These are phyloP conservation scores for Fusarium pseudograminearum DNA, from an alignment of 2,329 filamentous ascomycete species.

Conservation along the genomic window DNA sequence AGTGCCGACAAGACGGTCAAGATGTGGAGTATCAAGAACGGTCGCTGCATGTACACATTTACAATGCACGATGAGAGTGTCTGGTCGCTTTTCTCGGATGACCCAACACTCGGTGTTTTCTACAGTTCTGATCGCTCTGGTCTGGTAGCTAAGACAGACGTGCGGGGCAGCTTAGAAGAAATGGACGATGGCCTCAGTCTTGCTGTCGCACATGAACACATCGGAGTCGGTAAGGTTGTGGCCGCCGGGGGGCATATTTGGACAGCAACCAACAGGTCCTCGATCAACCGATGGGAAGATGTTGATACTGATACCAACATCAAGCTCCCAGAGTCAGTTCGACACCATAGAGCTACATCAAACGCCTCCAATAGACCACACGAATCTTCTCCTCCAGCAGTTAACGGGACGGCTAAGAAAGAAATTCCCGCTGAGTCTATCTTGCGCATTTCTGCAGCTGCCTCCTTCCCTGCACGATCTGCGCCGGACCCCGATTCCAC, in stretches of 20 bases:
- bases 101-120: conserved; percentile 87
- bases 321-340: conserved; percentile 69
- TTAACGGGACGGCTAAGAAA: conserved; percentile 60
- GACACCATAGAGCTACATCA: conserved; percentile 61
- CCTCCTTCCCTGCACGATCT: conserved; percentile 74
- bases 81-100: conserved; percentile 92
- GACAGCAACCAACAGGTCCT: conserved; percentile 90
- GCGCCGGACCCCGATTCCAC: conserved; percentile 67
- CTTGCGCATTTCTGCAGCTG: conserved; percentile 85
- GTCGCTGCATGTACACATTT: conserved; percentile 95
- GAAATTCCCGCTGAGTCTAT: conserved; percentile 83
- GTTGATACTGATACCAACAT: conserved; percentile 82
- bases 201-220: conserved; percentile 92
- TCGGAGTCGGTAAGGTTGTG: conserved; percentile 77
- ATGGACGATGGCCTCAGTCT: conserved; percentile 91
- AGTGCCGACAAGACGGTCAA: conserved; percentile 98
- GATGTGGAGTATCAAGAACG: conserved; percentile 95
- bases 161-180: conserved; percentile 72
- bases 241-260: conserved; percentile 82
- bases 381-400: conserved; percentile 51
- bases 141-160: conserved; percentile 95
- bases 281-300: conserved; percentile 91
- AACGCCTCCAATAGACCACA: conserved; percentile 56
- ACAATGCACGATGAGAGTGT: conserved; percentile 99
- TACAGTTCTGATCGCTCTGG: conserved; percentile 95